A percentile compares a stretch with the other conserved stretches of the same genome.
These are phyloP conservation scores for Yamadazyma taylorii DNA, from an alignment of 1,139 yeast genomes.

Conservation along the genomic window DNA sequence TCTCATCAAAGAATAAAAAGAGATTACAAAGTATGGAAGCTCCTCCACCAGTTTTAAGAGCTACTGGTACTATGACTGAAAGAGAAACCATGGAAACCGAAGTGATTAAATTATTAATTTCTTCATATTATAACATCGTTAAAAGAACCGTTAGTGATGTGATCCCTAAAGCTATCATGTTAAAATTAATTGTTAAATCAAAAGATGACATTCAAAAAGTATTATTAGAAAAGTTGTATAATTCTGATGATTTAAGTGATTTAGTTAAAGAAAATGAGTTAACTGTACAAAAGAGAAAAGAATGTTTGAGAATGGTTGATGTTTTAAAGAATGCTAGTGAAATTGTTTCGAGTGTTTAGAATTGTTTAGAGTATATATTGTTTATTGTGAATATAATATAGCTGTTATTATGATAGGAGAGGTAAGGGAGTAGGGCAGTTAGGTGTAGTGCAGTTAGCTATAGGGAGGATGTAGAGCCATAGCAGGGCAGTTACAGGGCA, in stretches of 20 bases:
- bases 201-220: constrained; percentile 90
- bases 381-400: background rate
- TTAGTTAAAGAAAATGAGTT: constrained; percentile 89
- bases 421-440: too few relatives aligned
- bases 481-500: too few relatives aligned
- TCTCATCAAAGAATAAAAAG: constrained; percentile 89
- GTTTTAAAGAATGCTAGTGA: constrained; percentile 86
- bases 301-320: constrained; percentile 92
- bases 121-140: constrained; percentile 88
- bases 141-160: constrained; percentile 91
- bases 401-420: background rate
- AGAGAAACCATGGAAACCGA: constrained; percentile 97
- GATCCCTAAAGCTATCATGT: constrained; percentile 93
- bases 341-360: constrained; percentile 80
- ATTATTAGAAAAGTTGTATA: constrained; percentile 81
- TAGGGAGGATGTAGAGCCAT: too few relatives aligned
- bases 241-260: constrained; percentile 69
- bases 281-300: constrained; percentile 93
- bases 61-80: constrained; percentile 92
- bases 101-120: constrained; percentile 87
- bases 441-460: too few relatives aligned
- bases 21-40: constrained; percentile 95
- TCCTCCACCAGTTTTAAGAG: constrained; percentile 93
- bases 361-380: constrained; percentile 1
- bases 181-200: constrained; percentile 81